Evolutionary conservation across 108 stramenopile species (phyloP).

Genomic region (Nitzschia sp.): DNA sequence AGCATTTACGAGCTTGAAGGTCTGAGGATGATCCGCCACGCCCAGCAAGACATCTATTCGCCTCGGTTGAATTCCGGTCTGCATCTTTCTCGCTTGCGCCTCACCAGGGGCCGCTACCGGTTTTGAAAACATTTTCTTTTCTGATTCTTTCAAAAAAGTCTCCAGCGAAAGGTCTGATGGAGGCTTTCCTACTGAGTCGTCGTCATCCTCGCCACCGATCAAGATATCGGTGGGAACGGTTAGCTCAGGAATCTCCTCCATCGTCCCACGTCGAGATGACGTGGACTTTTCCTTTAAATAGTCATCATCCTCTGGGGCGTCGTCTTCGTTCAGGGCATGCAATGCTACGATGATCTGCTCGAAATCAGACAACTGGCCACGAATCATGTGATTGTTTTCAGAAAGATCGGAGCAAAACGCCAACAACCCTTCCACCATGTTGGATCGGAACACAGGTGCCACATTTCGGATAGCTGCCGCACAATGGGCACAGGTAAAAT

Average conservation of each 20-base stretch:
- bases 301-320: conserved; percentile 11
- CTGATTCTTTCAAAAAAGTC: conserved; percentile 1
- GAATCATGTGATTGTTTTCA: conserved; percentile 29
- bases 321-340: conserved; percentile 15
- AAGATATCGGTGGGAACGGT: conserved; percentile 10
- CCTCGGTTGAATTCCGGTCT: background rate
- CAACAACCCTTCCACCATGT: conserved; percentile 30
- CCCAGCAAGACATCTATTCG: conserved; percentile 16
- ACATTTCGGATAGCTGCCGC: conserved; percentile 34
- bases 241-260: background rate
- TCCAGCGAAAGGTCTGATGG: conserved; percentile 8
- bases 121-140: background rate
- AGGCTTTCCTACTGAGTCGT: conserved; percentile 1
- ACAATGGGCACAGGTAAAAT: conserved; percentile 46
- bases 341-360: conserved; percentile 34
- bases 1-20: conserved; percentile 1
- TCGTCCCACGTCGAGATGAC: background rate
- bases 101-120: background rate
- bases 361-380: conserved; percentile 41
- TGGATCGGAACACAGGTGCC: conserved; percentile 31
- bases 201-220: background rate
- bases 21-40: conserved; percentile 14
- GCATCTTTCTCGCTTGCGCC: background rate
- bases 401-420: conserved; percentile 43
- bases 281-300: background rate